Evolutionary conservation across 2,329 filamentous ascomycete genomes (phyloP).

Genomic region (Penicillium sp.): DNA sequence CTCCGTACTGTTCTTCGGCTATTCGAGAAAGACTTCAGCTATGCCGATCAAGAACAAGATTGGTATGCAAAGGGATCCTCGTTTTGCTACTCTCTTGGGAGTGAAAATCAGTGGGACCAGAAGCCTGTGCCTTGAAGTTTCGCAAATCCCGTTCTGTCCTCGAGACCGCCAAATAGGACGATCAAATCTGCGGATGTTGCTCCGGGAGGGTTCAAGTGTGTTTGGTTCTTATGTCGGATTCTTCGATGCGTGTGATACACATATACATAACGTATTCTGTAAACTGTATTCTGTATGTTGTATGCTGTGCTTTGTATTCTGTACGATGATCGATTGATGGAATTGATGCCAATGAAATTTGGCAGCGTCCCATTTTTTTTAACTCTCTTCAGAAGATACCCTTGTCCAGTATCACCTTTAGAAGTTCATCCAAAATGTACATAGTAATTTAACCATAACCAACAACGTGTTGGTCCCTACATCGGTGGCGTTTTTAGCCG

Average conservation of each 20-base stretch:
- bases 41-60: not conserved
- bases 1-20: not conserved
- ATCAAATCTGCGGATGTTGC: slow-evolving; percentile 12
- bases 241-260: not conserved
- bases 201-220: slow-evolving; percentile 3
- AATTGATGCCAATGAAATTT: not conserved
- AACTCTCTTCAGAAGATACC: not conserved
- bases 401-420: not conserved
- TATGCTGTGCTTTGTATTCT: not conserved
- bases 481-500: slow-evolving; percentile 27
- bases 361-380: too few relatives aligned
- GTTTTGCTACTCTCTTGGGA: slow-evolving; percentile 22
- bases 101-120: slow-evolving; percentile 32
- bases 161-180: slow-evolving; percentile 5
- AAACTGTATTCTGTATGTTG: not conserved
- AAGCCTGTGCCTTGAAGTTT: slow-evolving; percentile 15
- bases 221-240: not conserved
- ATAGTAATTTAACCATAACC: slow-evolving; percentile 8
- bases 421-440: slow-evolving; percentile 2
- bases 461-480: slow-evolving; percentile 21
- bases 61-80: slow-evolving; percentile 16
- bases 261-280: not conserved
- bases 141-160: slow-evolving; percentile 8
- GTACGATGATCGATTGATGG: not conserved
- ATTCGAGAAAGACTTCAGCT: slow-evolving; percentile 2